A percentile compares a stretch with the other conserved stretches of the same genome.
phyloP scores from a whole-genome alignment of 352 stramenopile species.

The Phytopythium sindhum region DNA sequence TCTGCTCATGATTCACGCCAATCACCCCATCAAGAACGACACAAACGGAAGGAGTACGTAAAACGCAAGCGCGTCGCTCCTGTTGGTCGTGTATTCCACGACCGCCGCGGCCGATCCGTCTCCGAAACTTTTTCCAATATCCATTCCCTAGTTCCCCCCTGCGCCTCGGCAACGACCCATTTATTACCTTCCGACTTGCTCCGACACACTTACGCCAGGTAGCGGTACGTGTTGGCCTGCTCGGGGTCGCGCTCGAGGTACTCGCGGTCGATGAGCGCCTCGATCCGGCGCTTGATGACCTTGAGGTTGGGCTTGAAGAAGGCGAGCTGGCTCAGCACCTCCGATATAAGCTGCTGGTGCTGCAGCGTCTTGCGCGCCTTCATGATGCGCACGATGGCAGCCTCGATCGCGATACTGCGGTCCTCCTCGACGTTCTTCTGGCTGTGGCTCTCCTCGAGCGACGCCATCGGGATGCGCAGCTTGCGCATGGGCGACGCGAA shows the following conservation, averaged over 20 bases:
- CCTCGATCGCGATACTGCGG: constrained; percentile 97
- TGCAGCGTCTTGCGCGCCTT: constrained; percentile 97
- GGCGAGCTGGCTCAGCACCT: constrained; percentile 96
- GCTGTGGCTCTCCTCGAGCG: constrained; percentile 97
- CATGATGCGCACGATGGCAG: constrained; percentile 99
- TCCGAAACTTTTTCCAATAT: background rate
- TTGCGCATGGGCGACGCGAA: constrained; percentile 97
- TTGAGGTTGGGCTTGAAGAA: constrained; percentile 99
- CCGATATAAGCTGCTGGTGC: constrained; percentile 97
- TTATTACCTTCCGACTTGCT: background rate
- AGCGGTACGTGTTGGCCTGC: constrained; percentile 96
- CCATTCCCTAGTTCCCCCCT: background rate
- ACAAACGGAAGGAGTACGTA: background rate
- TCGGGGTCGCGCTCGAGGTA: constrained; percentile 97
- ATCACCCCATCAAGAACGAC: background rate
- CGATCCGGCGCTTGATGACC: constrained; percentile 97
- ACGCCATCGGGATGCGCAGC: constrained; percentile 98
- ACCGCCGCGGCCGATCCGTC: too few species aligned
- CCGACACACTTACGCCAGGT: constrained; percentile 78
- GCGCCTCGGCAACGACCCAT: background rate
- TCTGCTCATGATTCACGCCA: background rate
- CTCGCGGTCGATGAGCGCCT: constrained; percentile 97
- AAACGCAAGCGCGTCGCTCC: background rate
- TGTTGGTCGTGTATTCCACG: background rate
- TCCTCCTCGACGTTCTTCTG: constrained; percentile 98